A percentile compares a stretch with the other conserved stretches of the same genome.
These are phyloP conservation scores for Cystofilobasidium macerans DNA, from an alignment of 768 basidiomycete species.

Conservation along the genomic window DNA sequence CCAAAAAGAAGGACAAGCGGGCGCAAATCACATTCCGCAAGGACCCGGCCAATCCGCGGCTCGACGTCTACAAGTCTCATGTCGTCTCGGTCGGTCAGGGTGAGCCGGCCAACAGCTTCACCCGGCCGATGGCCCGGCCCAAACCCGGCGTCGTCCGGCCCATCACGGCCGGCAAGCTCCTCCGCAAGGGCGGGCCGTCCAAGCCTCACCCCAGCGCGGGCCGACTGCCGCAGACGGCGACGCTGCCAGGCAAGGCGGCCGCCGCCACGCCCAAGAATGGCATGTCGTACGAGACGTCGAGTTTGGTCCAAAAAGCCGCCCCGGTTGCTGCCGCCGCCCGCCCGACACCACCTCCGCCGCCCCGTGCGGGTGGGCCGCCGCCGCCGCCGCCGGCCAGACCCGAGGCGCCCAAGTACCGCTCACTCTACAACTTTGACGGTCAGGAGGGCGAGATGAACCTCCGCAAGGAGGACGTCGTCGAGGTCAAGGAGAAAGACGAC, in stretches of 20 bases:
- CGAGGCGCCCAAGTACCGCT: conserved; percentile 63
- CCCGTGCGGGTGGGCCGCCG: conserved; percentile 45
- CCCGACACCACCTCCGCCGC: conserved; percentile 38
- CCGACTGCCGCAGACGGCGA: conserved; percentile 11
- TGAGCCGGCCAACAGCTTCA: conserved; percentile 68
- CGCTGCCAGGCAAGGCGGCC: conserved; percentile 17
- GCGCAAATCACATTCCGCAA: conserved; percentile 74
- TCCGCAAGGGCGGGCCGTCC: conserved; percentile 65
- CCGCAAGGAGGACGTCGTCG: conserved; percentile 81
- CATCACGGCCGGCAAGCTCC: conserved; percentile 69
- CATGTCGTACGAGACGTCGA: conserved; percentile 27
- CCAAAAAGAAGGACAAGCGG: conserved; percentile 95
- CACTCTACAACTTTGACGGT: conserved; percentile 79
- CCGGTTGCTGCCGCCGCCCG: conserved; percentile 39
- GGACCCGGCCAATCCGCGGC: conserved; percentile 68
- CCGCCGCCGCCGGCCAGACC: conserved; percentile 50
- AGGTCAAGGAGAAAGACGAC: conserved; percentile 79
- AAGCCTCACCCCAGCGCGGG: conserved; percentile 22
- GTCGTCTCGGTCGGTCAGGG: conserved; percentile 77
- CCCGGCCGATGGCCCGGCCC: conserved; percentile 70
- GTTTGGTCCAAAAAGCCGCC: conserved; percentile 31
- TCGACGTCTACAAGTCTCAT: conserved; percentile 88
- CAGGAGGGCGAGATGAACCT: conserved; percentile 85
- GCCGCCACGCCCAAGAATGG: background rate
- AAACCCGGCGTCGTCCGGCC: conserved; percentile 79